These are phyloP conservation scores for Cryptococcus hybrid DNA, from an alignment of 1,284 basidiomycete species.

Conservation along the genomic window DNA sequence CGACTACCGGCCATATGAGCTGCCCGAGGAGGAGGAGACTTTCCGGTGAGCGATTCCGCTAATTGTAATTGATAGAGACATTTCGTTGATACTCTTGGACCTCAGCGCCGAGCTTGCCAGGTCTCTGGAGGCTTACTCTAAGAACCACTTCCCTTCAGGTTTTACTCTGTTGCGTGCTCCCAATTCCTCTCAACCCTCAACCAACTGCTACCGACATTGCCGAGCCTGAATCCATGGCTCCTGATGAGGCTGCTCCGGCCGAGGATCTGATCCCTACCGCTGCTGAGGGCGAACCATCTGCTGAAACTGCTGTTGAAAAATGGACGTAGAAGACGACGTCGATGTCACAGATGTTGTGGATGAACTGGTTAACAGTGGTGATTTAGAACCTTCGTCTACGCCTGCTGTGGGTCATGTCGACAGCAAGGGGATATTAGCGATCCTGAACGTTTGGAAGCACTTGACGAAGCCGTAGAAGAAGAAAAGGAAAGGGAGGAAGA, in stretches of 20 bases:
- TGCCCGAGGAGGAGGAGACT: conserved; percentile 64
- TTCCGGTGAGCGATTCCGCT: conserved; percentile 60
- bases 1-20: conserved; percentile 63
- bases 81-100: conserved; percentile 33
- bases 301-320: background rate
- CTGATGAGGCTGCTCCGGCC: background rate
- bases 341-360: conserved; percentile 27
- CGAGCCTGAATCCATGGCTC: conserved; percentile 1
- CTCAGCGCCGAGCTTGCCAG: conserved; percentile 63
- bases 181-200: conserved; percentile 28
- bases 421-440: conserved; percentile 26
- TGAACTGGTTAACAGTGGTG: conserved; percentile 28
- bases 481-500: conserved; percentile 23
- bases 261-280: background rate
- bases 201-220: conserved; percentile 6
- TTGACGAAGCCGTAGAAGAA: conserved; percentile 31
- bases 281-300: conserved; percentile 1
- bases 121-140: conserved; percentile 65
- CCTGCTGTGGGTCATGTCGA: conserved; percentile 16
- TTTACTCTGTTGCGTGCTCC: conserved; percentile 62
- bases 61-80: background rate
- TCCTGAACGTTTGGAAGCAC: conserved; percentile 28
- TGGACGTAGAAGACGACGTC: background rate
- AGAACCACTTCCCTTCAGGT: conserved; percentile 73
- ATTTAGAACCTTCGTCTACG: conserved; percentile 29